phyloP scores from a whole-genome alignment of 371 early-diverging fungal species.

The Circinella umbellata region DNA sequence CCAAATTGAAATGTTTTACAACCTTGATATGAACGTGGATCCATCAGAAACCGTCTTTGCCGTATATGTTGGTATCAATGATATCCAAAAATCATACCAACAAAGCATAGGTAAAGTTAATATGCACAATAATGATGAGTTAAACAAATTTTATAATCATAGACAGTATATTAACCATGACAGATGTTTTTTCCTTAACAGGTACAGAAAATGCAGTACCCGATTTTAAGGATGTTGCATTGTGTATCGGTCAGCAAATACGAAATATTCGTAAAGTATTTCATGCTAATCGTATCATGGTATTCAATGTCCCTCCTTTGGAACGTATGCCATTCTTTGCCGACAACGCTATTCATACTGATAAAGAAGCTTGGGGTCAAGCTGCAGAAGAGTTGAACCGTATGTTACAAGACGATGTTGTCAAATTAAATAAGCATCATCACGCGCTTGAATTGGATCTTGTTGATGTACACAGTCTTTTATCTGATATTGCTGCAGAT shows the following conservation, averaged over 20 bases:
- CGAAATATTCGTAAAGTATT: slow-evolving; percentile 34
- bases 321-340: slow-evolving; percentile 45
- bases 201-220: slow-evolving; percentile 12
- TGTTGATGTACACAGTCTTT: slow-evolving; percentile 36
- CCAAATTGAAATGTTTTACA: slow-evolving; percentile 48
- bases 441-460: slow-evolving; percentile 40
- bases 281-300: slow-evolving; percentile 32
- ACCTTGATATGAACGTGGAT: slow-evolving; percentile 31
- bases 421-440: slow-evolving; percentile 42
- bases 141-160: too few relatives aligned
- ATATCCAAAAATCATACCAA: slow-evolving; percentile 28
- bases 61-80: slow-evolving; percentile 51
- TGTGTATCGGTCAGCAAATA: slow-evolving; percentile 41
- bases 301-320: slow-evolving; percentile 48
- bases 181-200: slow-evolving; percentile 16
- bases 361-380: slow-evolving; percentile 22
- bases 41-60: slow-evolving; percentile 52
- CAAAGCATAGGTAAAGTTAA: slow-evolving; percentile 19
- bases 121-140: too few relatives aligned
- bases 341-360: slow-evolving; percentile 9
- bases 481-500: slow-evolving; percentile 35
- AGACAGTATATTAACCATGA: too few relatives aligned
- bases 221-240: slow-evolving; percentile 27
- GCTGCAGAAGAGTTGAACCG: slow-evolving; percentile 38
- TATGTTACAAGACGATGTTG: slow-evolving; percentile 32